Conservation (phyloP, 1,284 basidiomycete genomes). For the Thecaphora thlaspeos region DNA sequence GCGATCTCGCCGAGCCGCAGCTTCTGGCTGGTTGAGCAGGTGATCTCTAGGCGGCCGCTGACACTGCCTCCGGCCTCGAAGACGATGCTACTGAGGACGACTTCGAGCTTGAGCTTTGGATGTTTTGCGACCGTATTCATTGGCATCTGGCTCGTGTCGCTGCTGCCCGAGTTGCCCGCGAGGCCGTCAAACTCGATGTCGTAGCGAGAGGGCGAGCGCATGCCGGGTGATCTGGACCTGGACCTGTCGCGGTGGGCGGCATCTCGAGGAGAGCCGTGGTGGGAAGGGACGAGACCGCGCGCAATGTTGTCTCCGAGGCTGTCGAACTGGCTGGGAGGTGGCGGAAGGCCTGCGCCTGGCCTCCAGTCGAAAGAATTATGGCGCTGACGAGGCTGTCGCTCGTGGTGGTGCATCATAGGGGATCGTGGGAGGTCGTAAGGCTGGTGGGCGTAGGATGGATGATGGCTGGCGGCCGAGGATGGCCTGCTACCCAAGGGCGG, state of each 20-base stretch:
- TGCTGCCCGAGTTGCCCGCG: slow-evolving; percentile 15
- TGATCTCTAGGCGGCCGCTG: slow-evolving; percentile 48
- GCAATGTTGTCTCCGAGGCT: slow-evolving; percentile 19
- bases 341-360: slow-evolving; percentile 37
- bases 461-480: slow-evolving; percentile 17
- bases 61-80: slow-evolving; percentile 45
- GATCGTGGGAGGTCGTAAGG: slow-evolving; percentile 16
- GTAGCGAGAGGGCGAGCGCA: slow-evolving; percentile 18
- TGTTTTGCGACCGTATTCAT: slow-evolving; percentile 51
- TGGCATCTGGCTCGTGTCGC: slow-evolving; percentile 27
- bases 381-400: slow-evolving; percentile 3
- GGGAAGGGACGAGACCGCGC: slow-evolving; percentile 13
- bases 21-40: slow-evolving; percentile 43
- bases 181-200: slow-evolving; percentile 26
- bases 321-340: slow-evolving; percentile 37
- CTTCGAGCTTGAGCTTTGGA: slow-evolving; percentile 46
- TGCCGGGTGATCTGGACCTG: slow-evolving; percentile 15
- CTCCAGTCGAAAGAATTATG: slow-evolving; percentile 40
- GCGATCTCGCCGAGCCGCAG: slow-evolving; percentile 49
- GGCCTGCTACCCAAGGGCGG: slow-evolving; percentile 18
- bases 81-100: slow-evolving; percentile 35
- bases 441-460: slow-evolving; percentile 10
- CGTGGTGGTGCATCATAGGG: slow-evolving; percentile 3
- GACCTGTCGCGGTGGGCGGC: slow-evolving; percentile 9
- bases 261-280: slow-evolving; percentile 1